Conservation (phyloP, 2,329 filamentous ascomycete species). For the Colletotrichum graminicola region DNA sequence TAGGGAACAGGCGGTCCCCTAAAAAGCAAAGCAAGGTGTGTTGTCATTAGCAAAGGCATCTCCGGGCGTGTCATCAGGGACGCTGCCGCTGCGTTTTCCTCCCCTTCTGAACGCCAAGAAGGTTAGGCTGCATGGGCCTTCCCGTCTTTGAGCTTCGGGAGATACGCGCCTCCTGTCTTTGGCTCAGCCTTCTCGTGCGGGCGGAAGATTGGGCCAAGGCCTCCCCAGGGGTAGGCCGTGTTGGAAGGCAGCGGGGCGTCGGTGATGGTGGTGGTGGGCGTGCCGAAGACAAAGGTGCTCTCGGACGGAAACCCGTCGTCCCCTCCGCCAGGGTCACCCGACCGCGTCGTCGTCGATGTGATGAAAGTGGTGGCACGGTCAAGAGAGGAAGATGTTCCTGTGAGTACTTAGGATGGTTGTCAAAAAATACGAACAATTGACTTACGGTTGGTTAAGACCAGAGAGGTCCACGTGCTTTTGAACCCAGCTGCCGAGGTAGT, state of each 20-base stretch:
- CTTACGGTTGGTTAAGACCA: slow-evolving; percentile 7
- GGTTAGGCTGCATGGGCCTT: not conserved
- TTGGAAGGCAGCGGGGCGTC: slow-evolving; percentile 46
- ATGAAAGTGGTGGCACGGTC: slow-evolving; percentile 26
- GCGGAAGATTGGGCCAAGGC: slow-evolving; percentile 52
- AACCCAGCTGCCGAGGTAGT: not conserved
- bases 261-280: slow-evolving; percentile 33
- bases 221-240: slow-evolving; percentile 54
- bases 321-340: not conserved
- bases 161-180: not conserved
- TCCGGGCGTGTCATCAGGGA: too few relatives aligned
- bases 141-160: not conserved
- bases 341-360: slow-evolving; percentile 29
- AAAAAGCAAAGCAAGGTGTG: not conserved
- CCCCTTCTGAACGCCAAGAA: not conserved
- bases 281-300: not conserved
- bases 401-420: not conserved
- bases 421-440: not conserved
- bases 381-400: slow-evolving; percentile 14
- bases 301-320: not conserved
- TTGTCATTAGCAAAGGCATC: not conserved
- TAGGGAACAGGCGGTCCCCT: too few relatives aligned
- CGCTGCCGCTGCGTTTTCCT: not conserved
- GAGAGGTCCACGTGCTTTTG: slow-evolving; percentile 16
- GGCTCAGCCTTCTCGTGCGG: slow-evolving; percentile 50